A percentile compares a stretch with the other conserved stretches of the same genome.
Conservation (phyloP, 331 rosid genomes). For the Malus hybrid region DNA sequence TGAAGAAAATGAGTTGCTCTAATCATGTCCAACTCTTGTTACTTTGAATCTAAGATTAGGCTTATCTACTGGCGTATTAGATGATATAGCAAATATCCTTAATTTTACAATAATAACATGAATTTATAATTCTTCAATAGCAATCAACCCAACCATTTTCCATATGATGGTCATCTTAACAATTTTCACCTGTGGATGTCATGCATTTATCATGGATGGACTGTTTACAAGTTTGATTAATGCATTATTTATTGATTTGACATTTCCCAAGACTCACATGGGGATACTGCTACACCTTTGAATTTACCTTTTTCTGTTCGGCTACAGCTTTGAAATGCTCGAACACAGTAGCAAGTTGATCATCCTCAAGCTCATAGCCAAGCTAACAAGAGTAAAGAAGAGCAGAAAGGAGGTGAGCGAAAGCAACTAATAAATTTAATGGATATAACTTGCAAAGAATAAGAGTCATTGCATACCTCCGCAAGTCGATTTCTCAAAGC, state of each 20-base stretch:
- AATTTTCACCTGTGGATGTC: neutral
- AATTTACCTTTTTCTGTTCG: constrained; percentile 75
- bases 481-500: constrained; percentile 72
- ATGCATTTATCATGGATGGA: neutral
- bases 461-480: constrained; percentile 49
- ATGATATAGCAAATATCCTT: neutral
- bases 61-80: neutral
- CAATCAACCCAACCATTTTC: neutral
- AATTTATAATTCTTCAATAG: neutral
- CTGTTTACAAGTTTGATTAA: neutral
- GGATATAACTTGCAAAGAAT: constrained; percentile 5
- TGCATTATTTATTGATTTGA: neutral
- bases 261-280: neutral
- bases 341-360: constrained; percentile 59
- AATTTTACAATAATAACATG: neutral
- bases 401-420: neutral
- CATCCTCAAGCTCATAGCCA: constrained; percentile 75
- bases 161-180: neutral
- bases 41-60: too few relatives aligned
- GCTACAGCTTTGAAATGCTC: constrained; percentile 95
- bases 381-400: constrained; percentile 40
- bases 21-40: too few relatives aligned
- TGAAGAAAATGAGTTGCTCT: too few relatives aligned
- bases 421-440: neutral
- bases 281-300: neutral